phyloP scores from a whole-genome alignment of 345 rosid species.

The Euphorbia peplus region DNA sequence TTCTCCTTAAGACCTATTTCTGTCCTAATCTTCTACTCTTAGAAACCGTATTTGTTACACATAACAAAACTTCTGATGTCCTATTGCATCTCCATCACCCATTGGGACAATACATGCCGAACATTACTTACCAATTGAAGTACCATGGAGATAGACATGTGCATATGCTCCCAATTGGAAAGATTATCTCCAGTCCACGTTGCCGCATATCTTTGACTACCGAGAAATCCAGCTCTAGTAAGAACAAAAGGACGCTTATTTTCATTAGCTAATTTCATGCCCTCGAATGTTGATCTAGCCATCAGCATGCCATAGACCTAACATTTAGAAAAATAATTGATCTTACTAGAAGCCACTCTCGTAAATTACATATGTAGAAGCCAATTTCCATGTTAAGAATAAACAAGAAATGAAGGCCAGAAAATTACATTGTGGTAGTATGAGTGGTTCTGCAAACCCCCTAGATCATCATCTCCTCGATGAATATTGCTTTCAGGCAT shows the following conservation, averaged over 20 bases:
- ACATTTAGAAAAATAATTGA: constrained; percentile 7
- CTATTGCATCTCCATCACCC: not conserved
- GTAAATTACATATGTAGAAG: not conserved
- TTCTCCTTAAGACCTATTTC: no score
- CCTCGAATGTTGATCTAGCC: constrained; percentile 91
- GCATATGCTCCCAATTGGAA: constrained; percentile 90
- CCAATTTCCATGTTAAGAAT: not conserved
- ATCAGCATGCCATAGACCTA: constrained; percentile 91
- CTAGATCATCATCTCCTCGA: constrained; percentile 72
- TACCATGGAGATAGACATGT: constrained; percentile 88
- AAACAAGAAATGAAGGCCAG: constrained; percentile 15
- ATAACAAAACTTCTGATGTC: no score
- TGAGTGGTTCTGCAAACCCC: constrained; percentile 73
- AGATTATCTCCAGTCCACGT: constrained; percentile 97
- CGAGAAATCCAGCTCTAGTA: constrained; percentile 91
- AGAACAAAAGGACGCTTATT: constrained; percentile 87
- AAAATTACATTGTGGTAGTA: constrained; percentile 81
- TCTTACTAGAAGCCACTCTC: not conserved
- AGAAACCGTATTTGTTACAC: no score
- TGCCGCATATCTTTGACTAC: constrained; percentile 88
- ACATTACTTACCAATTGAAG: constrained; percentile 77
- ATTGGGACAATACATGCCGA: constrained; percentile 12
- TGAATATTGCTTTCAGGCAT: constrained; percentile 89
- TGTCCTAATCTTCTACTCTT: no score
- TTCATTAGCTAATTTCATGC: constrained; percentile 68